Evolutionary conservation across 305 asterid species (phyloP), one percentile per base, ranked within the genome.

Genomic region (Solanum hybrid): DNA sequence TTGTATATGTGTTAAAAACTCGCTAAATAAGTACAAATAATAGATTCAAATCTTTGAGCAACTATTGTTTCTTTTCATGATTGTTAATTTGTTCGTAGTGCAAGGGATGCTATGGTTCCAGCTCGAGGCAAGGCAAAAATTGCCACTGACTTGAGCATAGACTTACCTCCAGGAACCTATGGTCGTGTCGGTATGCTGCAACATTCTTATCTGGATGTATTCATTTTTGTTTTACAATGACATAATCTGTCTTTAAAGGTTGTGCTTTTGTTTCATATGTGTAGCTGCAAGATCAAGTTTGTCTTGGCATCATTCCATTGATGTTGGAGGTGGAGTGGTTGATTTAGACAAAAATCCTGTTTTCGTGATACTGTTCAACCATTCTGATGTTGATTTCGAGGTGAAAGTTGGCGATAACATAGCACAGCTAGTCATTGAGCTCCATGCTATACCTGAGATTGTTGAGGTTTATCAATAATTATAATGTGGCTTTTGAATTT

Each of bases 381-480:
- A 87, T 74, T 91, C 90, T 1, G 89, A 90, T 35, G 82, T 79
- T 33, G 92, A 91, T 51, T 91, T 90, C 75, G 90, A 90, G 82
- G 92, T 91, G 26, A 91, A 91, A 79, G 80, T 90, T 83, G 94
- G 93, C 2, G 91, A 89, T 42, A 40, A 74, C 9, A 83, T 90
- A 64, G 92, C 93, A 2, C 93, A 90, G 84, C 26, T 92, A 51
- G 90, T 92, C 10, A 81, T 92, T 36, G 93, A 90, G 85, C 88
- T 80, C 37, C 90, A 86, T 39, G 90, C 88, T 35, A 90, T 86
- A 20, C 94, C 92, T 2, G 90, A 89, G 74, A n/a, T 92, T 31
- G 81, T 71, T 67, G 91, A 89, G 86, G 92, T 91, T 82, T 39
- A 91, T 87, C 34, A 89, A 57, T 89, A 79, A 80, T 39, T 39